Evolutionary conservation across 306 rosid genomes (phyloP).

Genomic region (Alnus rubra): DNA sequence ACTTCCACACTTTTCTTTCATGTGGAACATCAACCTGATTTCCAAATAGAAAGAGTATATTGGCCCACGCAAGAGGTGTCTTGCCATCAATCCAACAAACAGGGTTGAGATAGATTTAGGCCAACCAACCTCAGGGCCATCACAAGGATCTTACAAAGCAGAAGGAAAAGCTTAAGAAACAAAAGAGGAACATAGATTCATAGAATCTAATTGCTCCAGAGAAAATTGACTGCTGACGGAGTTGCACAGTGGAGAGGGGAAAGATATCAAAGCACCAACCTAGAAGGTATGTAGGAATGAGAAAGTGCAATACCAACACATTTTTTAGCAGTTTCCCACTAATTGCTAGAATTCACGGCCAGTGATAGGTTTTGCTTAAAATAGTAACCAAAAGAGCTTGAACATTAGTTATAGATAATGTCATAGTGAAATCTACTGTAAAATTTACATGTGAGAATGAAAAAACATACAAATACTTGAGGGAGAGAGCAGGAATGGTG

Average conservation of each 20-base stretch:
- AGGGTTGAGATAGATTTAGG: not conserved
- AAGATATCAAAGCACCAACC: not conserved
- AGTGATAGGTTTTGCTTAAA: not conserved
- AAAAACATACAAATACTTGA: not conserved
- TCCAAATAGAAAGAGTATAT: not conserved
- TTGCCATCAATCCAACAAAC: not conserved
- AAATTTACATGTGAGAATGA: not conserved
- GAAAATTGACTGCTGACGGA: conserved; percentile 2
- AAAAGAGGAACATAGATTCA: not conserved
- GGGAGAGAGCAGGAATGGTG: not conserved
- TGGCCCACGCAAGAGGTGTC: not conserved
- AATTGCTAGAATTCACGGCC: not conserved
- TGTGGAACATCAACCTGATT: not conserved
- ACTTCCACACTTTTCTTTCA: not conserved
- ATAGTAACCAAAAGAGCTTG: not conserved
- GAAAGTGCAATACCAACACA: not conserved
- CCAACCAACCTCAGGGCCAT: not conserved
- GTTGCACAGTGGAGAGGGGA: not conserved
- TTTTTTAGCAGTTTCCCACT: not conserved
- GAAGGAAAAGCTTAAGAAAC: not conserved
- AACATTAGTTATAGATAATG: conserved; percentile 14
- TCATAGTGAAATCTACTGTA: not conserved
- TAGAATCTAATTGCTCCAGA: not conserved
- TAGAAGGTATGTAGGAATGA: not conserved
- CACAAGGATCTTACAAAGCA: not conserved